Evolutionary conservation across 768 basidiomycete genomes (phyloP), one percentile per base, ranked within the genome.

Genomic region (Amanita thiersii): DNA sequence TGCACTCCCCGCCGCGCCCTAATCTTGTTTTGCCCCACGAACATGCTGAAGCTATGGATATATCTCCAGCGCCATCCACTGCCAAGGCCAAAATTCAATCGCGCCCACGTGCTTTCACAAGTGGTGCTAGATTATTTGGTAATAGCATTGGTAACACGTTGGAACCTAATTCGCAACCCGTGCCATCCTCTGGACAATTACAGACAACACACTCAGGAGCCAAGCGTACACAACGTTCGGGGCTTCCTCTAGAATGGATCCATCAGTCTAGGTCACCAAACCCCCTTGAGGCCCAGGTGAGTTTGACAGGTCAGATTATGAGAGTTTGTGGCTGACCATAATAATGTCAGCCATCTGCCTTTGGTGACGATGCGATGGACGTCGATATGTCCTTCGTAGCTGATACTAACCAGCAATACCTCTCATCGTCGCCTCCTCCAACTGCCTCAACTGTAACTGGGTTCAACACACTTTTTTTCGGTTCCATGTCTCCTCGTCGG

Each of bases 361-460:
- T 73, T 38, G 63, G 62, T 31, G 74, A 77, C 50, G 71, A 86
- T 58, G 81, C 79, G 21, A 90, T 89, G 87, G 87, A 90, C 49
- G 72, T 89, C 25, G 87, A 90, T 55, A 70, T 72, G 12, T 74
- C 74, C 14, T 70, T 64, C 45, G 56, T 59, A 34, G 60, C 64
- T 36, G 56, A 63, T 40, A 52, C 57, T 29, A 52, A 50, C 20
- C 43, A 48, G 35, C 48, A 43, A 44, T 57, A 46, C 17, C 54
- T 58, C 43, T 58, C 51, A 40, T 64, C 59, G 44, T 59, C 61
- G 39, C 64, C 47, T 35, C 53, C 66, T 18, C 73, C 79, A 7
- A 70, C 74, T 17, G 73, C 69, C 10, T 69, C 78, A 0, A 70
- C 73, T 0, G 58, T 69, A 26, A 72, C 68, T 5, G 63, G 58